phyloP scores from a whole-genome alignment of 257 asterid species.

The Solanum peruvianum region DNA sequence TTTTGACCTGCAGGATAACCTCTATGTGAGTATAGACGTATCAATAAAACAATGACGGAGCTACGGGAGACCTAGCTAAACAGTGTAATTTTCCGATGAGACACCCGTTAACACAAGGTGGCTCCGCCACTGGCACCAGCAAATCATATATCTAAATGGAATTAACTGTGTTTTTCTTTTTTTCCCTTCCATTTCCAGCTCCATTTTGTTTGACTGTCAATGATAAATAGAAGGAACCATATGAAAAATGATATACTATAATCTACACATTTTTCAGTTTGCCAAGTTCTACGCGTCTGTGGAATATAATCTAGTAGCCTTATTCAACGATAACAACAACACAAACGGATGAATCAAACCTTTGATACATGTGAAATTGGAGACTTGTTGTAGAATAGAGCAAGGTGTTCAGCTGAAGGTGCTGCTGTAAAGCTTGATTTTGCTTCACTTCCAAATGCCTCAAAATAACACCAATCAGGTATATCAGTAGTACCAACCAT shows the following conservation, averaged over 20 bases:
- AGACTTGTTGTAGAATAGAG: slow-evolving; percentile 54
- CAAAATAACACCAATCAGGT: slow-evolving; percentile 86
- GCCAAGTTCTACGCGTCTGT: background rate
- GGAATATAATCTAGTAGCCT: background rate
- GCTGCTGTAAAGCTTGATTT: slow-evolving; percentile 51
- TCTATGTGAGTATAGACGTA: background rate
- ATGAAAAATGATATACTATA: background rate
- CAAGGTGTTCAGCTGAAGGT: slow-evolving; percentile 72
- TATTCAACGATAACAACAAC: background rate
- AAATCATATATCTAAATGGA: background rate
- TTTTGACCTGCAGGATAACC: slow-evolving; percentile 51
- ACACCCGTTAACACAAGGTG: background rate
- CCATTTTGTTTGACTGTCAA: background rate
- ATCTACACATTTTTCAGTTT: background rate
- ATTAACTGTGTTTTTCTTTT: background rate
- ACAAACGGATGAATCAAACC: slow-evolving; percentile 19
- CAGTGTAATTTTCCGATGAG: background rate
- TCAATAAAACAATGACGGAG: background rate
- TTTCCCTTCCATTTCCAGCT: background rate
- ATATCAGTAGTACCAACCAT: slow-evolving; percentile 92
- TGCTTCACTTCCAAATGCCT: slow-evolving; percentile 59
- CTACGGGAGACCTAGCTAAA: no score
- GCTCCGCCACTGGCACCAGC: background rate
- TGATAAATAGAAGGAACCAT: background rate
- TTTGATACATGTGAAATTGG: slow-evolving; percentile 70